Conservation (phyloP, 495 filamentous ascomycete genomes). For the Cetradonia linearis region DNA sequence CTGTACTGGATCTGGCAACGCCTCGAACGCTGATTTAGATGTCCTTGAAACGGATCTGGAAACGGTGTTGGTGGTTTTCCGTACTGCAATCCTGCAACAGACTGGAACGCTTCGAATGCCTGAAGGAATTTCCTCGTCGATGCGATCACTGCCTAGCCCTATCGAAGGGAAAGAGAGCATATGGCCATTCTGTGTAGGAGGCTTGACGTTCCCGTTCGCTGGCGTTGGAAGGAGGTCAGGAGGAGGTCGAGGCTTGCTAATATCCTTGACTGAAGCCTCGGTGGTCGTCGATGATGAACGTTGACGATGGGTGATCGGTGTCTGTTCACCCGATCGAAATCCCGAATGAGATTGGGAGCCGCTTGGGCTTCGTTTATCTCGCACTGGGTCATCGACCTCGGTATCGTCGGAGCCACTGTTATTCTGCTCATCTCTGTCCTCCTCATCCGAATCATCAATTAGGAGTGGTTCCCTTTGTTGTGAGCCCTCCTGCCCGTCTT, state of each 20-base stretch:
- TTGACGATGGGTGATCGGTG: conserved; percentile 24
- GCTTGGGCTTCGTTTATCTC: conserved; percentile 5
- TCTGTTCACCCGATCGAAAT: conserved; percentile 24
- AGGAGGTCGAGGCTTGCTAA: conserved; percentile 14
- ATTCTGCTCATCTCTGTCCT: conserved; percentile 31
- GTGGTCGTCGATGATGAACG: conserved; percentile 23
- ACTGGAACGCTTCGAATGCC: conserved; percentile 6
- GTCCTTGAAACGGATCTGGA: not conserved
- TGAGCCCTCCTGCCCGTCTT: conserved; percentile 57
- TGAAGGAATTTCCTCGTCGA: conserved; percentile 2
- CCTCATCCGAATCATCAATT: conserved; percentile 17
- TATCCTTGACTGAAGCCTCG: conserved; percentile 8
- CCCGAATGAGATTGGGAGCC: conserved; percentile 13
- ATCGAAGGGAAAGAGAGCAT: conserved; percentile 15
- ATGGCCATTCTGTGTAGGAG: not conserved
- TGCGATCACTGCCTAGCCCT: conserved; percentile 14
- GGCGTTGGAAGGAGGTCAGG: conserved; percentile 24
- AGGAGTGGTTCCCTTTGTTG: conserved; percentile 30
- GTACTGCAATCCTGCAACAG: not conserved
- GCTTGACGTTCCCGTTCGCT: conserved; percentile 27
- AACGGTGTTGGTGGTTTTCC: not conserved
- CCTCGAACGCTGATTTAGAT: conserved; percentile 27
- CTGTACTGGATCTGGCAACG: conserved; percentile 52
- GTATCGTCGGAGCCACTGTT: conserved; percentile 28
- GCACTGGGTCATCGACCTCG: conserved; percentile 1